Base-by-base conservation (phyloP, 495 filamentous ascomycete species). In the Aspergillus conjunctus region DNA sequence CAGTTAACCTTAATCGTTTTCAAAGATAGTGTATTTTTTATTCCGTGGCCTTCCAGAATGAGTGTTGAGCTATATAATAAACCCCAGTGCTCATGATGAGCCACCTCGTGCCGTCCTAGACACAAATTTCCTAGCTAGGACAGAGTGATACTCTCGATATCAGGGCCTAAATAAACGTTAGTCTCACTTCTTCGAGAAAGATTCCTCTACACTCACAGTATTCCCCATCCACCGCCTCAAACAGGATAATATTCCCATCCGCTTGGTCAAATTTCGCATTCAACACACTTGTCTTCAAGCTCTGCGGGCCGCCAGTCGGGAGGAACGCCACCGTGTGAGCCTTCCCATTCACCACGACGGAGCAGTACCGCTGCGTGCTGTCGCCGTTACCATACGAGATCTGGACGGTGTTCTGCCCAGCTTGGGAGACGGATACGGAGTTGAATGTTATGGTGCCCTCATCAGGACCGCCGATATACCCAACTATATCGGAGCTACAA, bases 341-440 rank as follows among this genome's bases (percentile, higher is more conserved):
- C 30, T 55, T 3, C 7, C 58, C 62, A 39, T 64, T 64, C 17
- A 64, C 62, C 10, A 46, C 32, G 11, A 64, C 62, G 7, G 54
- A 41, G 11, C 51, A 53, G 51, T 49, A 64, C 10, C 62, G 57
- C 46, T 59, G 57, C 0, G 46, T 26, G 11, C 34, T 57, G 22
- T 64, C 62, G 1, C 62, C 62, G 26, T 64, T 64, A 1, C 30
- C 59, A 46, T 56, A 61, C n/a, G 22, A 52, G 20, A 64, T 34
- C 33, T 56, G 54, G 30, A 54, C 17, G 17, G 59, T 61, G 26
- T 21, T 56, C 20, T 22, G 10, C 4, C 44, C 21, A 21, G 57
- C 10, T 17, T 43, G 26, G 0, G 21, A 14, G 30, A 56, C 44
- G 15, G 22, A 14, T 5, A 53, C 52, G 4, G 22, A 20, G 33